These are phyloP conservation scores for Colletotrichum plurivorum DNA, from an alignment of 2,329 filamentous ascomycete species.

Conservation along the genomic window DNA sequence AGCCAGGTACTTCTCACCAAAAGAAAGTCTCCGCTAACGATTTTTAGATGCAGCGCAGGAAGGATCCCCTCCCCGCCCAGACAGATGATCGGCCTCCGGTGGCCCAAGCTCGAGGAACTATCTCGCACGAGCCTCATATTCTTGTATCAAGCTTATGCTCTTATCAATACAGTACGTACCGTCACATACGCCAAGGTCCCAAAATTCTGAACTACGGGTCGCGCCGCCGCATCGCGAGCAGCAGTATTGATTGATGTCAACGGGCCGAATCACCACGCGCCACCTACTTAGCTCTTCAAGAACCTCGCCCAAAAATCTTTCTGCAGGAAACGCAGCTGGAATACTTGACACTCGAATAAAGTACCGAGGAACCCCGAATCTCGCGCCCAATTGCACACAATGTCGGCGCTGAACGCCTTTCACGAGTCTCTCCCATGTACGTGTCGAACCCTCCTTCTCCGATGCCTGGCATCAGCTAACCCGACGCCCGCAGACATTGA, in stretches of 20 bases:
- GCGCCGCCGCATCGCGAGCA: conserved; percentile 8
- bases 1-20: neutral
- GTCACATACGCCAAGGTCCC: conserved; percentile 16
- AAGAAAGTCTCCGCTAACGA: neutral
- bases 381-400: conserved; percentile 29
- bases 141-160: conserved; percentile 35
- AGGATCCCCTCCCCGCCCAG: conserved; percentile 9
- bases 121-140: conserved; percentile 9
- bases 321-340: neutral
- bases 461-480: conserved; percentile 11
- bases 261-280: neutral
- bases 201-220: conserved; percentile 32
- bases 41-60: conserved; percentile 8
- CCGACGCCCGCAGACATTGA: conserved; percentile 79
- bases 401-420: conserved; percentile 56
- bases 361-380: neutral
- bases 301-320: neutral
- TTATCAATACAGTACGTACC: conserved; percentile 30
- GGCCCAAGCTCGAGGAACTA: conserved; percentile 16
- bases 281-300: neutral
- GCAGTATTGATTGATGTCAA: neutral
- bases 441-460: conserved; percentile 44
- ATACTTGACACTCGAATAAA: neutral
- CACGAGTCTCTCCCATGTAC: conserved; percentile 88
- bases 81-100: conserved; percentile 28